Evolutionary conservation across 441 rosid genomes (phyloP), one percentile per base, ranked within the genome.

Genomic region (Syzygium syzygioides): DNA sequence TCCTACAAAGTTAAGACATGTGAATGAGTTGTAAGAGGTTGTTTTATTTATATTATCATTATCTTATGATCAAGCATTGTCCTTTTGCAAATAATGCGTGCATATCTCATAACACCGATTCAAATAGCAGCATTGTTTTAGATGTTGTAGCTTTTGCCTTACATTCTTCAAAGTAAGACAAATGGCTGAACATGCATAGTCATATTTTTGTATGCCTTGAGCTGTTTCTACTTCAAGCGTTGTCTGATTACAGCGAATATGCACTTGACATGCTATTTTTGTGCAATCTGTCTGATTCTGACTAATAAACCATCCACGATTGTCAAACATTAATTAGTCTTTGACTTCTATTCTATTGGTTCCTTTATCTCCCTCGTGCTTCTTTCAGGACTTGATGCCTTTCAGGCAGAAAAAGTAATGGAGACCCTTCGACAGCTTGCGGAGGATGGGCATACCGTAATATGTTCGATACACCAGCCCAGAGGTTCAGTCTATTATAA

Each of bases 381-480:
- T 87, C 90, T 87, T 91, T 66, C 95, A 98, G 99, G 99, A 88
- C 98, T 98, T 90, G 99, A 98, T 89, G 98, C 99, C 85, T 98
- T 98, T 92, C 99, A 98, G 93, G 98, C 99, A 85, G 98, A 96
- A 91, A 95, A 94, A 93, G 99, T 98, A 87, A 95, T 96, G 99
- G 99, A 96, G 95, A 96, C 99, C 90, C 96, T 96, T 80, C 94
- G 92, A 88, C 95, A 93, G 91, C 98, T 98, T 87, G 98, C 96
- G 14, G 94, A 94, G 88, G 98, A 98, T 91, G 99, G 99, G 32
- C 99, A 96, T 92, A 96, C 99, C 88, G 98, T 98, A 85, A 96
- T 98, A 87, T 98, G 98, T 90, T 96, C 99, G 89, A 98, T 96
- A 89, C 99, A 96, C 93, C 99, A 98, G 90, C 99, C 99, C 91